phyloP scores from a whole-genome alignment of 2,329 filamentous ascomycete genomes.

The Penicillium sp. region DNA sequence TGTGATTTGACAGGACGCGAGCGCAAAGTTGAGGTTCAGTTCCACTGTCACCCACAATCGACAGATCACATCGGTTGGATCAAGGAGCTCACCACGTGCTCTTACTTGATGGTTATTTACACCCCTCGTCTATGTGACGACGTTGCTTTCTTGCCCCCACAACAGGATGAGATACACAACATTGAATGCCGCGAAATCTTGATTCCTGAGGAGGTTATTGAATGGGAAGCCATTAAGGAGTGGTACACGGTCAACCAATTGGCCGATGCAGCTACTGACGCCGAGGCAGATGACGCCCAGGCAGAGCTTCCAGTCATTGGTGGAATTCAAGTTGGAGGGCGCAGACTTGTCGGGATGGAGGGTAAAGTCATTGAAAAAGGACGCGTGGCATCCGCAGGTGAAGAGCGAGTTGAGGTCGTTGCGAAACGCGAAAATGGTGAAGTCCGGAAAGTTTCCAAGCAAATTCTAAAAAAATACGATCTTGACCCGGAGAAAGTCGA shows the following conservation, averaged over 20 bases:
- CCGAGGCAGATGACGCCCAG: conserved; percentile 5
- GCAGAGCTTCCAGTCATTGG: conserved; percentile 51
- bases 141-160: conserved; percentile 78
- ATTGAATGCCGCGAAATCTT: conserved; percentile 76
- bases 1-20: conserved; percentile 83
- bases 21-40: conserved; percentile 77
- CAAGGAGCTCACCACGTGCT: conserved; percentile 87
- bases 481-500: conserved; percentile 68
- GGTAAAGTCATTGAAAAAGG: conserved; percentile 58
- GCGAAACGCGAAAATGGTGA: conserved; percentile 61
- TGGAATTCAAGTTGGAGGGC: conserved; percentile 59
- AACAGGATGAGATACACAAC: conserved; percentile 70
- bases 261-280: conserved; percentile 29
- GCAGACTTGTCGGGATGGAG: conserved; percentile 54
- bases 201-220: conserved; percentile 52
- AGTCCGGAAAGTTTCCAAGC: conserved; percentile 60
- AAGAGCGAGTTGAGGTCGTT: conserved; percentile 50
- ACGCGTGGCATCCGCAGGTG: conserved; percentile 55
- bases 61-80: conserved; percentile 83
- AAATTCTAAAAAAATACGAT: conserved; percentile 67
- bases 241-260: conserved; percentile 34
- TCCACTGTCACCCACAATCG: conserved; percentile 73
- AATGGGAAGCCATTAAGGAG: conserved; percentile 46
- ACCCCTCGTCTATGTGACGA: conserved; percentile 86
- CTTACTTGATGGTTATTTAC: conserved; percentile 90